Evolutionary conservation across 768 basidiomycete species (phyloP), one percentile per base, ranked within the genome.

Genomic region (Coprinopsis cinerea): DNA sequence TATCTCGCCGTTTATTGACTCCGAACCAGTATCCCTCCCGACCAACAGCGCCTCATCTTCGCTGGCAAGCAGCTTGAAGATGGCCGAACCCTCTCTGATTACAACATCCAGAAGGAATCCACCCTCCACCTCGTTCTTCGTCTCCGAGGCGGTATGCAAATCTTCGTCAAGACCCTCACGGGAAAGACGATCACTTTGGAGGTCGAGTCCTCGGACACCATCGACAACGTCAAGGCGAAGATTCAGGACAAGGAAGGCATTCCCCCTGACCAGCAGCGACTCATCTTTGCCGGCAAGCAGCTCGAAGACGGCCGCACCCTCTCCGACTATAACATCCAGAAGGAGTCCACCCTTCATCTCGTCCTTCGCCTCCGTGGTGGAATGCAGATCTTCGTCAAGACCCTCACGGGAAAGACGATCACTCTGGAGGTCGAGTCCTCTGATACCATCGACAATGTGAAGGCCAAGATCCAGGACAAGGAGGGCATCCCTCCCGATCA

Each of bases 151-250:
- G 89, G 90, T 4, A 91, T 92, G 90, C 89, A 92, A 58, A 89
- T 91, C 51, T 91, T 91, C 52, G 87, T 91, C 27, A 91, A 92
- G 75, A 88, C 88, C 0, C 67, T 91, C 18, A 92, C 88, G 0
- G 90, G 90, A 26, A 92, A 93, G 74, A 93, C 91, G 1, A 95
- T 95, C 59, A 94, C 92, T 1, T 64, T 93, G n/a, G 92, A 95
- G 63, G 92, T 94, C 35, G 91, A 93, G 67, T 92, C 91, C 0
- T 89, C 86, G 0, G 90, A 93, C 64, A 92, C 92, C n/a, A 93
- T 95, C 60, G 92, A 94, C 63, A 91, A 92, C 55, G 90, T 93
- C 18, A 85, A 85, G 65, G 76, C 83, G 2, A 85, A 86, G 72
- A 87, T 88, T n/a, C 85, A 87, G 56, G 86, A 88, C 61, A 88